A percentile compares a stretch with the other conserved stretches of the same genome.
These are phyloP conservation scores for Penicillium arizonense DNA, from an alignment of 495 filamentous ascomycete genomes.

Conservation along the genomic window DNA sequence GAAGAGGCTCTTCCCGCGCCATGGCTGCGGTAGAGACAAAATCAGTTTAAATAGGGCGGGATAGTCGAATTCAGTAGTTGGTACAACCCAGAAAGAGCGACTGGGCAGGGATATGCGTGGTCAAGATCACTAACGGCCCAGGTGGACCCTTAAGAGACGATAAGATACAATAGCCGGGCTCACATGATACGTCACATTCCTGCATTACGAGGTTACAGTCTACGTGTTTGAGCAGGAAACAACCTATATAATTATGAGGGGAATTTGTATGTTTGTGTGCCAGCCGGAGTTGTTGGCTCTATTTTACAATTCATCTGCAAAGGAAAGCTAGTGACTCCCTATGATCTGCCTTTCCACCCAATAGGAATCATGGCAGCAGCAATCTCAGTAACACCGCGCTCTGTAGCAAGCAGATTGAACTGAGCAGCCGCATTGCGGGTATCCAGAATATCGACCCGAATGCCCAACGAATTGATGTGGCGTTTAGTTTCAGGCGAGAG, in stretches of 20 bases:
- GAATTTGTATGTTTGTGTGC: too few species aligned
- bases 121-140: neutral
- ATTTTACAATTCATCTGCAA: neutral
- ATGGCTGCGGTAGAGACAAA: slow-evolving; percentile 22
- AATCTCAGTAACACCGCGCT: slow-evolving; percentile 74
- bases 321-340: neutral
- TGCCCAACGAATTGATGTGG: slow-evolving; percentile 72
- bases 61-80: neutral
- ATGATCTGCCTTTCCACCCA: slow-evolving; percentile 64
- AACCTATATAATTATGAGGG: too few species aligned
- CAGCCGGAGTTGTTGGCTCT: too few species aligned
- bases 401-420: slow-evolving; percentile 83
- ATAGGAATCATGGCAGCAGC: slow-evolving; percentile 88
- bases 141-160: slow-evolving; percentile 6
- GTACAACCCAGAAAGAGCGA: neutral
- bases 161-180: slow-evolving; percentile 6
- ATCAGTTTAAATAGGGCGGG: slow-evolving; percentile 1
- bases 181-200: slow-evolving; percentile 20
- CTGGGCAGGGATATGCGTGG: neutral
- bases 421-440: slow-evolving; percentile 92
- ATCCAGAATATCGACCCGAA: slow-evolving; percentile 86
- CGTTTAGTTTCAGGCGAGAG: slow-evolving; percentile 71
- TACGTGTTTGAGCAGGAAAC: too few species aligned
- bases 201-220: neutral
- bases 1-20: slow-evolving; percentile 45